Conservation (phyloP, 768 basidiomycete genomes). For the Ramaria rubella region DNA sequence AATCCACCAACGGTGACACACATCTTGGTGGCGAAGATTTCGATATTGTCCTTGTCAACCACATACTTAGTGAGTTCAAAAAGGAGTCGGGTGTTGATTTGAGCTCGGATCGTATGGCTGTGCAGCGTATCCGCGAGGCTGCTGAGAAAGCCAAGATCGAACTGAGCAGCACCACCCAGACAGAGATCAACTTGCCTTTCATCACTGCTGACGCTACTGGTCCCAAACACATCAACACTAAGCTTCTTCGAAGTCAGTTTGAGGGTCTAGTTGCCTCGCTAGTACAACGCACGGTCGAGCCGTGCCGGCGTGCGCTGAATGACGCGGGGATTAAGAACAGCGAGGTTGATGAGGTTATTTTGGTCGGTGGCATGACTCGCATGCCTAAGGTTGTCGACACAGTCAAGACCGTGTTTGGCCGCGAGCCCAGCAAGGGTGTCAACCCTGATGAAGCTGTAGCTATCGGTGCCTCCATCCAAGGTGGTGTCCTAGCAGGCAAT, state of each 20-base stretch:
- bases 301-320: slow-evolving; percentile 93
- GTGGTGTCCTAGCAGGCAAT: slow-evolving; percentile 93
- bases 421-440: slow-evolving; percentile 96
- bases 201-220: slow-evolving; percentile 94
- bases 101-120: slow-evolving; percentile 84
- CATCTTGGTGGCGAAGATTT: slow-evolving; percentile 98
- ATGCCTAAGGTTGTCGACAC: slow-evolving; percentile 96
- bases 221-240: slow-evolving; percentile 95
- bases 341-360: slow-evolving; percentile 94
- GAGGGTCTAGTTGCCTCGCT: slow-evolving; percentile 78
- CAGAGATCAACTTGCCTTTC: slow-evolving; percentile 96
- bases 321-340: slow-evolving; percentile 91
- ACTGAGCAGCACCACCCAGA: slow-evolving; percentile 88
- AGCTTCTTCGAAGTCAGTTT: slow-evolving; percentile 83
- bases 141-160: slow-evolving; percentile 99
- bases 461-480: slow-evolving; percentile 96
- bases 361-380: slow-evolving; percentile 98
- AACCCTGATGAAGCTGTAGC: slow-evolving; percentile 99
- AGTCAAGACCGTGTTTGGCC: slow-evolving; percentile 89
- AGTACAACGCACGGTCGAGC: slow-evolving; percentile 85
- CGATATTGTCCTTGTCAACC: slow-evolving; percentile 81
- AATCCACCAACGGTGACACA: slow-evolving; percentile 98
- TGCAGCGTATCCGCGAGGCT: slow-evolving; percentile 98
- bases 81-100: slow-evolving; percentile 83
- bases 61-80: slow-evolving; percentile 89